Evolutionary conservation across 228 moss, liverwort and hornwort genomes (phyloP).

Genomic region (Sphagnum fallax): DNA sequence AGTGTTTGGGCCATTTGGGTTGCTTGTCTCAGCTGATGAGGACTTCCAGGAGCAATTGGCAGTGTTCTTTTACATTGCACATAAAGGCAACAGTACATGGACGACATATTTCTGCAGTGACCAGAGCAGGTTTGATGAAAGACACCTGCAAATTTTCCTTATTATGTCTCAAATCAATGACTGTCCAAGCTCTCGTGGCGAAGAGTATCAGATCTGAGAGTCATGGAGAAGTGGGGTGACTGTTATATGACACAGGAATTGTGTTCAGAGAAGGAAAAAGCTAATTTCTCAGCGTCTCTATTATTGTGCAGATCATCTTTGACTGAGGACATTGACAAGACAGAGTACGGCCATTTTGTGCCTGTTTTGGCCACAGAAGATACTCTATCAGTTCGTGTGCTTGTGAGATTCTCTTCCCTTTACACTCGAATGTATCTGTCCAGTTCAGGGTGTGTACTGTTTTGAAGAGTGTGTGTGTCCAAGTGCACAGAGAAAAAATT

Average conservation of each 20-base stretch:
- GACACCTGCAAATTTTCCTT: no score
- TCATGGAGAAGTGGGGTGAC: neutral
- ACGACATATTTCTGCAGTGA: conserved; percentile 24
- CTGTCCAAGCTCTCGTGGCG: no score
- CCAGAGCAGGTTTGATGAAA: conserved; percentile 16
- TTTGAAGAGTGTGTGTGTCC: no score
- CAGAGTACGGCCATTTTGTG: conserved; percentile 52
- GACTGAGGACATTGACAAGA: conserved; percentile 52
- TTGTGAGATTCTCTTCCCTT: conserved; percentile 29
- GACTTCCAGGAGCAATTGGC: conserved; percentile 22
- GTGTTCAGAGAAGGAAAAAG: no score
- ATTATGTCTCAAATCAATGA: no score
- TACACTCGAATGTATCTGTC: neutral
- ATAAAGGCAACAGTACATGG: conserved; percentile 15
- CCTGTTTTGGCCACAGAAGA: conserved; percentile 44
- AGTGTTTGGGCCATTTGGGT: conserved; percentile 8
- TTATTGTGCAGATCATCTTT: conserved; percentile 53
- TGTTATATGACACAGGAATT: no score
- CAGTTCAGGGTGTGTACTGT: no score
- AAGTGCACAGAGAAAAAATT: no score
- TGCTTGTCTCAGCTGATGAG: conserved; percentile 14
- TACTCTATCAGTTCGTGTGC: conserved; percentile 35
- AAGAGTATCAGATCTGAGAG: no score
- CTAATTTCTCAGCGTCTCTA: no score
- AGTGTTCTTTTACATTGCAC: conserved; percentile 19